Evolutionary conservation across 768 basidiomycete genomes (phyloP), one percentile per base, ranked within the genome.

Genomic region (Tylopilus subfusipes): DNA sequence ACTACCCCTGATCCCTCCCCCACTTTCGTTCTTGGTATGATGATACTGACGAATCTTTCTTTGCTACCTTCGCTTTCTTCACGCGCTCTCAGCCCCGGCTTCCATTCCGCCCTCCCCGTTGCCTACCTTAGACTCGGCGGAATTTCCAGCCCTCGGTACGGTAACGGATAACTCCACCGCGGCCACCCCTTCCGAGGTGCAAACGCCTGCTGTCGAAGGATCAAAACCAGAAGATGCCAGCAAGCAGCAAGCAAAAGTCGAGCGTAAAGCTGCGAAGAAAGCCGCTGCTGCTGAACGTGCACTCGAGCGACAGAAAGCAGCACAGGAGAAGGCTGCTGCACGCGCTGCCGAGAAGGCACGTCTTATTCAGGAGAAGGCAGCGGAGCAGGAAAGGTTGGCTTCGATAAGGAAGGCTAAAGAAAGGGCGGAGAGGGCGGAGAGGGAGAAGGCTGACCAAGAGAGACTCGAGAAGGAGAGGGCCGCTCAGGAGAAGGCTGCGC

Each of bases 81-180:
- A 34, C 50, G 65, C 55, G 12, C 46, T 46, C 49, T 66, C 71
- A 67, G 74, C 76, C 57, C 71, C 78, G 39, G 52, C 63, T 59
- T 59, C 63, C 61, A 47, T 64, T 48, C 61, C 68, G 43, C 75
- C 79, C 48, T 72, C 76, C 55, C 75, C 73, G 48, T 74, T 78
- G 52, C 77, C 77, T 48, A 68, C 71, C 45, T 66, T 90, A 52
- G 88, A 88, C 57, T 73, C 82, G 38, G 73, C 81, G 66, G 90
- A 92, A 69, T 92, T 92, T 68, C 90, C 89, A 50, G 87, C 88
- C 34, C 75, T 92, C 22, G 55, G 62, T 31, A 46, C 66, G 13
- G 57, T 48, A 19, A 57, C 50, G 29, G 57, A 66, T 40, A 59
- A 45, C 33, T 36, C 52, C 21, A 55, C 46, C 24, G 36, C 48